phyloP scores from a whole-genome alignment of 768 basidiomycete genomes.

The Leucosporidium yakuticum region DNA sequence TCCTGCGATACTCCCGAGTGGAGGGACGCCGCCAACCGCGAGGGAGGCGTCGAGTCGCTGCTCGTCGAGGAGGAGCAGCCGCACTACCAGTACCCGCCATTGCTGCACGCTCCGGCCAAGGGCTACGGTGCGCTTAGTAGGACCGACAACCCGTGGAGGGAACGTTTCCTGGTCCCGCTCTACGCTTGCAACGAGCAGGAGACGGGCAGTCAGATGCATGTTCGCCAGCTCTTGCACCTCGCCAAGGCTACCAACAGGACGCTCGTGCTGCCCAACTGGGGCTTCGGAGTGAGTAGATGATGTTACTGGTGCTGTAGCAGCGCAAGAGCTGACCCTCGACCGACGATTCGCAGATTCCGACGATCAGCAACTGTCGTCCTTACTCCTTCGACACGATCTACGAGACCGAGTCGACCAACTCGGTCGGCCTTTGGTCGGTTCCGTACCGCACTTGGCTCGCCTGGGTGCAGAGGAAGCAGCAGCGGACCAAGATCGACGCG shows the following conservation, averaged over 20 bases:
- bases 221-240: conserved; percentile 6
- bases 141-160: conserved; percentile 4
- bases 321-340: not conserved
- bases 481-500: not conserved
- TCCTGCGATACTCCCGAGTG: not conserved
- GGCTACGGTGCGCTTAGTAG: conserved; percentile 1
- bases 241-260: conserved; percentile 2
- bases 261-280: conserved; percentile 11
- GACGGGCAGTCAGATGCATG: conserved; percentile 6
- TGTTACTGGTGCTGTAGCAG: not conserved
- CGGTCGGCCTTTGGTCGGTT: conserved; percentile 7
- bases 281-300: not conserved
- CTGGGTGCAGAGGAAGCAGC: not conserved
- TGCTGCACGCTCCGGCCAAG: not conserved
- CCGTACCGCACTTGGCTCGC: conserved; percentile 2
- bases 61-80: not conserved
- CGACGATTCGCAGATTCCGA: not conserved
- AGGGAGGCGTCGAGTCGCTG: not conserved
- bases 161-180: conserved; percentile 7
- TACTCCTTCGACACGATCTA: conserved; percentile 11
- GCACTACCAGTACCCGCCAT: not conserved
- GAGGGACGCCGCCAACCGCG: not conserved
- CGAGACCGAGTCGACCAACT: conserved; percentile 16
- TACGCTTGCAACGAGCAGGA: conserved; percentile 15
- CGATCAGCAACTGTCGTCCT: conserved; percentile 7